Conservation (phyloP, 2,329 filamentous ascomycete species). For the Dactylellina haptotyla region DNA sequence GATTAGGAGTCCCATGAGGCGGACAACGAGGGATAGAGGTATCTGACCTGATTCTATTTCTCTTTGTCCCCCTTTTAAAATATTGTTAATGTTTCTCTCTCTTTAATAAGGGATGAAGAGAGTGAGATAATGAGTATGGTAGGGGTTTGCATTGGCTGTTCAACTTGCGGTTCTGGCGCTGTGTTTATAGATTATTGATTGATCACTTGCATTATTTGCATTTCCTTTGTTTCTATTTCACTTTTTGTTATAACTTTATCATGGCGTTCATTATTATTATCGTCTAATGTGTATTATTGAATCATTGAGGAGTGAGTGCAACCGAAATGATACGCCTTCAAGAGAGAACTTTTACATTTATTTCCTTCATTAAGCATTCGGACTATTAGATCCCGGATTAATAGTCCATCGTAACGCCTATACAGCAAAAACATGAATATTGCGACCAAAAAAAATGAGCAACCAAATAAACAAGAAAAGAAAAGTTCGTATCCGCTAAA, state of each 20-base stretch:
- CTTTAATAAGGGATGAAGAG: too few species aligned
- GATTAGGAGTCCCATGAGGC: slow-evolving; percentile 40
- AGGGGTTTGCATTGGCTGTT: neutral
- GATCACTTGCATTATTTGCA: slow-evolving; percentile 9
- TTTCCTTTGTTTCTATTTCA: neutral
- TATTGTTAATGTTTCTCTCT: neutral
- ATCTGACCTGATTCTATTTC: neutral
- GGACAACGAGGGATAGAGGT: slow-evolving; percentile 33
- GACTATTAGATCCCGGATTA: too few species aligned
- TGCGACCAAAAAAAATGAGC: neutral
- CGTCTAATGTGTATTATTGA: slow-evolving; percentile 31
- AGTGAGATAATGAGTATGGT: neutral
- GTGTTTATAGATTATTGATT: slow-evolving; percentile 29
- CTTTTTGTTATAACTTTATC: neutral
- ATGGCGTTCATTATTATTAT: slow-evolving; percentile 22
- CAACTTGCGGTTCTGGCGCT: slow-evolving; percentile 11
- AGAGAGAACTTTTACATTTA: too few species aligned
- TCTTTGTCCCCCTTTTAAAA: neutral
- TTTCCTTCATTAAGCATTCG: too few species aligned
- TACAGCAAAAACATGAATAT: neutral
- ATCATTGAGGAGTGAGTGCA: neutral
- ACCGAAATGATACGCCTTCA: neutral
- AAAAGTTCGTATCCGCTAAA: slow-evolving; percentile 12
- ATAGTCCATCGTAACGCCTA: too few species aligned
- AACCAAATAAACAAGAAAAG: neutral